Base-by-base conservation (phyloP, 129 eudicot genomes). In the Flaveria sonorensis region DNA sequence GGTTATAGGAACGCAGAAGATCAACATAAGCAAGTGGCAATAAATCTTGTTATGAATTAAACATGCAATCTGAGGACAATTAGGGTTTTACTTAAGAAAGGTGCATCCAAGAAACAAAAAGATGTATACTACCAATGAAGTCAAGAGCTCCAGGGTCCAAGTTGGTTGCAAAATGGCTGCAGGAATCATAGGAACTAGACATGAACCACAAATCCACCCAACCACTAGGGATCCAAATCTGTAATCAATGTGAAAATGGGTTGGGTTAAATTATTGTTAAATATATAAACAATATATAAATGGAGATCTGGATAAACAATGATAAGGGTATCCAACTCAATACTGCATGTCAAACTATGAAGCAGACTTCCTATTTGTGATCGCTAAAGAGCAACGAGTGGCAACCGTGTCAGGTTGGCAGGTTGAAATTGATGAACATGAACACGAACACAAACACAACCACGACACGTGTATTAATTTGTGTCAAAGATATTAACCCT, bases 101-200 rank as follows among this genome's bases (percentile, higher is more conserved):
- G 94, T 92, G 77, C 98, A 92, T 59, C 90, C 93, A 43, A 86
- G 70, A 61, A 93, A 93, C 92, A 93, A 74, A 81, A 81, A 93
- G 63, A 93, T 18, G 70, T 82, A 93, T 48, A 80, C 96, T 40
- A 86, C 89, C 82, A 93, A 42, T 26, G 98, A 89, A 50, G 93
- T 90, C 36, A 93, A 80, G 72, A 93, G 97, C 85, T 93, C 98
- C 30, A 93, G 89, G 8, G 89, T 88, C 97, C 98, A 93, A 3
- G 88, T 88, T 53, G 96, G 91, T 7, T 84, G 90, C 79, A 89
- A 72, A 65, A 93, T 51, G 36, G 78, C 81, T 47, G 93, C 67
- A 11, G 97, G 98, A 70, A 93, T 82, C 67, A 83, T 45, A 40
- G 98, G 98, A 62, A 86, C 92, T 81, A 89, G 24, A 36, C 86